Conservation (phyloP, 2,329 filamentous ascomycete species). For the Talaromyces sp. region DNA sequence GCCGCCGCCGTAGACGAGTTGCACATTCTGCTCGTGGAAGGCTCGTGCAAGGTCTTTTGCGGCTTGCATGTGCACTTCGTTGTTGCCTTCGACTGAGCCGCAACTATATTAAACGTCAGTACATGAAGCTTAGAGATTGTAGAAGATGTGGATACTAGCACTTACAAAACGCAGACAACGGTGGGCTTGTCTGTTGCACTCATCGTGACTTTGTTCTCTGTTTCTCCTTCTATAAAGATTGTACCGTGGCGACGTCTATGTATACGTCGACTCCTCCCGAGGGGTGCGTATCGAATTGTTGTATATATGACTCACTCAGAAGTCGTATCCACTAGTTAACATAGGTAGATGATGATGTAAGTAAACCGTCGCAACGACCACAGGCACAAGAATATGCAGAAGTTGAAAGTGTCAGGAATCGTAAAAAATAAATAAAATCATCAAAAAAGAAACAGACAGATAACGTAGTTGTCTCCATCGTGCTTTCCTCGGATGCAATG, state of each 20-base stretch:
- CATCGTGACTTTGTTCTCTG: not conserved
- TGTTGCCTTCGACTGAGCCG: conserved; percentile 70
- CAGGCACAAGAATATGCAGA: too few species aligned
- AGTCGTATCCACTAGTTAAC: not conserved
- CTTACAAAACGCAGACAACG: conserved; percentile 81
- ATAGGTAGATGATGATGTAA: too few species aligned
- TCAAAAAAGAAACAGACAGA: not conserved
- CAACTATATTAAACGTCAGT: conserved; percentile 52
- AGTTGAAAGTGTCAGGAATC: not conserved
- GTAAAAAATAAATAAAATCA: not conserved
- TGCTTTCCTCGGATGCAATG: not conserved
- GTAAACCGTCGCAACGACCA: not conserved
- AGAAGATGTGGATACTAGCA: not conserved
- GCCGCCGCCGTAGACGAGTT: conserved; percentile 89
- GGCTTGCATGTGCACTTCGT: conserved; percentile 68
- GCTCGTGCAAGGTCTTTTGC: conserved; percentile 68
- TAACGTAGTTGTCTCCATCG: not conserved
- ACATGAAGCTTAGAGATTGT: not conserved
- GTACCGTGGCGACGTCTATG: not conserved
- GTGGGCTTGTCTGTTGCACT: conserved; percentile 38
- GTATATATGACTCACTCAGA: not conserved
- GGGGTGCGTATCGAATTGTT: not conserved
- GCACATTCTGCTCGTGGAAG: conserved; percentile 72
- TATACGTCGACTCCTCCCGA: not conserved
- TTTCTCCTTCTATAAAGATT: not conserved